Base-by-base conservation (phyloP, 257 asterid genomes). In the Cynanchum wilfordii region DNA sequence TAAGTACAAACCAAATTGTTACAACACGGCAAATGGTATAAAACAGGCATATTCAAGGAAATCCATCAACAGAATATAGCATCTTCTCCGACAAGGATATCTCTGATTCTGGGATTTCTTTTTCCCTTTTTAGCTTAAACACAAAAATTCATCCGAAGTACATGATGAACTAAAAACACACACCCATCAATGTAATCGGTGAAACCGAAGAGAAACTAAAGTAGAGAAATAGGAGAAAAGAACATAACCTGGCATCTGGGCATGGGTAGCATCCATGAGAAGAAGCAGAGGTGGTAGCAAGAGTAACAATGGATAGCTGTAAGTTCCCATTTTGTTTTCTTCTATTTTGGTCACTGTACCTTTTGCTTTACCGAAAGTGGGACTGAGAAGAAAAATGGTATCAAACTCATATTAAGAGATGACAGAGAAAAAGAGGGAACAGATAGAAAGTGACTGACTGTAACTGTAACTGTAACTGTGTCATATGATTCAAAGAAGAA, bases 181-280 rank as follows among this genome's bases (percentile, higher is more conserved):
- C 59, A 47, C 56, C 19, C 67, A 15, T 70, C 65, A 45, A 58
- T 11, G 64, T 8, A 62, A 38, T 11, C 59, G 5, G 2, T 62
- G 0, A 47, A 1, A 72, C 27, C 22, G 17, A 11, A 57, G 2
- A 64, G 10, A 44, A 27, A 49, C 36, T 25, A 1, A 49, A 3
- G 60, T 10, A n/a, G 38, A 67, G 16, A 72, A 50, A 38, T 38
- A 49, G 56, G 72, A 58, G 73, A 73, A 47, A 73, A 36, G 66
- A 66, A 33, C n/a, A n/a, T 33, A 33, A 95, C 99, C 99, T 89
- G 96, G 96, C 84, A 79, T 89, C 87, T 92, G 98, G 79, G 98
- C 94, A 55, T 76, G 77, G 87, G 83, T 77, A 45, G 74, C 73
- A 85, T 88, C 90, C 77, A 84, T 70, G 72, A 87, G 84, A 79